phyloP scores from a whole-genome alignment of 352 stramenopile species.

The Globisporangium camurandrum region DNA sequence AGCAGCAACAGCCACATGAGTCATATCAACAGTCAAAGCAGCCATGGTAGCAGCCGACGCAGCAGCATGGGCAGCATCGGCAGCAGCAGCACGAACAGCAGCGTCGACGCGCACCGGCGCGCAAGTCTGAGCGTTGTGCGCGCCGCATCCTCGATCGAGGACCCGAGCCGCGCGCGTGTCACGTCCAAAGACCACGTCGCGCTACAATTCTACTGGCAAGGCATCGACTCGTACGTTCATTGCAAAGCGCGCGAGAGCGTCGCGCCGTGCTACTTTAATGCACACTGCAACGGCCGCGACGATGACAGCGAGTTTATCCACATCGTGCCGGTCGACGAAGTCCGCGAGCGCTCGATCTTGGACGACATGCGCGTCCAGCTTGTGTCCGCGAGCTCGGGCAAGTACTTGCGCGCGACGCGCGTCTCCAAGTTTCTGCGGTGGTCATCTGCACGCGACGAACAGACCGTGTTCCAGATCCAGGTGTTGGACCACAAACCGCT shows the following conservation, averaged over 20 bases:
- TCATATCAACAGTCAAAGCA: no score
- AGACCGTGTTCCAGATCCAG: slow-evolving; percentile 58
- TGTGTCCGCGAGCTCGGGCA: slow-evolving; percentile 34
- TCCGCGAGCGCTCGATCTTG: slow-evolving; percentile 46
- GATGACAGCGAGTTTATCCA: slow-evolving; percentile 47
- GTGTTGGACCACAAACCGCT: slow-evolving; percentile 46
- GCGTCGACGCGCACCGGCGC: background rate
- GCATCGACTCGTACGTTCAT: slow-evolving; percentile 50
- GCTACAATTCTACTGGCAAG: slow-evolving; percentile 64
- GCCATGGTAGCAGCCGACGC: background rate
- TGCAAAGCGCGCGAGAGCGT: slow-evolving; percentile 42
- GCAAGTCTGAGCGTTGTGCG: slow-evolving; percentile 8
- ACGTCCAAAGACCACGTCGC: slow-evolving; percentile 45
- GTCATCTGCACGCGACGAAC: slow-evolving; percentile 43
- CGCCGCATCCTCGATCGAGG: slow-evolving; percentile 14
- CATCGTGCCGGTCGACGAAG: slow-evolving; percentile 41
- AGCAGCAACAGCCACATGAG: background rate
- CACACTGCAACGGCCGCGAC: slow-evolving; percentile 24
- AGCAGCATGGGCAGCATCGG: background rate
- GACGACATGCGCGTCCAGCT: slow-evolving; percentile 58
- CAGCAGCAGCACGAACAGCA: background rate
- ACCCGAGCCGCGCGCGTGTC: slow-evolving; percentile 12
- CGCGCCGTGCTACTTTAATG: slow-evolving; percentile 49
- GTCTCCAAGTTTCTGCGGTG: slow-evolving; percentile 66
- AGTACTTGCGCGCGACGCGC: slow-evolving; percentile 50